These are phyloP conservation scores for Aspergillus transmontanensis DNA, from an alignment of 2,329 filamentous ascomycete species.

Conservation along the genomic window DNA sequence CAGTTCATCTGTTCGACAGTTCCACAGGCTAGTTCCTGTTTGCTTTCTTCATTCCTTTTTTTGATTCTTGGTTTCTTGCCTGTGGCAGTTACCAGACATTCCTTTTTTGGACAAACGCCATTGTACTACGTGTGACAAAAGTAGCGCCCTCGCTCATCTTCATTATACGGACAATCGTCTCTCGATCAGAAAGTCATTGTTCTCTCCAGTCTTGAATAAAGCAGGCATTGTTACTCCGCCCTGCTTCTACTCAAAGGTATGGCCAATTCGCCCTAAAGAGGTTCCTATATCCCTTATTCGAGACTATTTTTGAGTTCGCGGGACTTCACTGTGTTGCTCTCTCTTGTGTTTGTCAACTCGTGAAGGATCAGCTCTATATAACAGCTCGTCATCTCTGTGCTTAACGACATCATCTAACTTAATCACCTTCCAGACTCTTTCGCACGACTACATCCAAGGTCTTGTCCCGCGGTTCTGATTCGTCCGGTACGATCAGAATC, in stretches of 20 bases:
- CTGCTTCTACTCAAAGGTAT: neutral
- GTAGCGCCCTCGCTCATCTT: constrained; percentile 1
- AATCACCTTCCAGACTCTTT: constrained; percentile 3
- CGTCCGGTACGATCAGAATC: constrained; percentile 40
- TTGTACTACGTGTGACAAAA: constrained; percentile 5
- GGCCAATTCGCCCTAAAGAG: neutral
- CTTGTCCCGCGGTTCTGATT: constrained; percentile 22
- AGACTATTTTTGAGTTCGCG: neutral
- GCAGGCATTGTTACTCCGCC: neutral
- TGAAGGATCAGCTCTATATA: neutral
- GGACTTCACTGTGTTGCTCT: neutral
- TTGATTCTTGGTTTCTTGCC: constrained; percentile 30
- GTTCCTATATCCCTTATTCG: neutral
- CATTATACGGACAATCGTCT: constrained; percentile 2
- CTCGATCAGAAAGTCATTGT: constrained; percentile 3
- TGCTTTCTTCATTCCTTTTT: constrained; percentile 28
- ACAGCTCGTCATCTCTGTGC: neutral
- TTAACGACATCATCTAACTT: neutral
- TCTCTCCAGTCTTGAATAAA: neutral
- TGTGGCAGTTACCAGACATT: constrained; percentile 36
- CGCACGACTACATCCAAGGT: constrained; percentile 7
- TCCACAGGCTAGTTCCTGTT: constrained; percentile 40
- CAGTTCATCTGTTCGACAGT: constrained; percentile 29
- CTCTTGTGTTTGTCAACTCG: neutral
- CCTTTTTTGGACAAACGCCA: constrained; percentile 22